Evolutionary conservation across 2,329 filamentous ascomycete species (phyloP), one percentile per base, ranked within the genome.

Genomic region (Salinomyces thailandicus): DNA sequence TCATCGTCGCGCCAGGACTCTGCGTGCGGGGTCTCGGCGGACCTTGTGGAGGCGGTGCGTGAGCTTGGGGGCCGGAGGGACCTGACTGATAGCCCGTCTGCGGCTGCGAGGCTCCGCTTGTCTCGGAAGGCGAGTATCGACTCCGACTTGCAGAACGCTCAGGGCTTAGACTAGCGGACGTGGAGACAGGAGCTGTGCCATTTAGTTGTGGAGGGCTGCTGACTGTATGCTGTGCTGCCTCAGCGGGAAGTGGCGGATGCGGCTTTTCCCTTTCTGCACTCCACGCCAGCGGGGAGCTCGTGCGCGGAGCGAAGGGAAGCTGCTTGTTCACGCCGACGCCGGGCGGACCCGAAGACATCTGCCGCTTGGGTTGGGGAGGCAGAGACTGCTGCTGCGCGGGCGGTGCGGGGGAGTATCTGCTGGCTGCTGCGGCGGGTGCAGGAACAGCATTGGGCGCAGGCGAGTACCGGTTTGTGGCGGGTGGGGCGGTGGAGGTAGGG

Each of bases 231-330:
- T 39, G 37, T 6, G 16, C 16, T 12, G 38, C 27, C 11, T 52
- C 47, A 19, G 41, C 22, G 5, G 47, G 38, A 3, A 46, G 24
- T 8, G 44, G 31, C 13, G 47, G 57, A 8, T 62, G 57, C 17
- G 59, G 53, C 31, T 53, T 52, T 19, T 60, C 58, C 34, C 32
- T 39, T 9, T 64, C 70, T 33, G 71, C n/a, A 6, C 24, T 19
- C 14, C 8, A 68, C 19, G 75, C 75, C 12, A 79, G 61, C 12
- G 75, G 75, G 53, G 75, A 79, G n/a, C 75, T 79, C 5, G 74
- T 79, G 38, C 75, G 66, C 13, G 75, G 75, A 28, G 75, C 71
- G 53, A 77, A 79, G 3, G 71, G 64, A 42, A 30, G 27, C 8
- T 12, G 27, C 27, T 30, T 30, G 27, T n/a, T 16, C 27, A 30